These are phyloP conservation scores for Fusarium aywerte DNA, from an alignment of 2,329 filamentous ascomycete species.

Conservation along the genomic window DNA sequence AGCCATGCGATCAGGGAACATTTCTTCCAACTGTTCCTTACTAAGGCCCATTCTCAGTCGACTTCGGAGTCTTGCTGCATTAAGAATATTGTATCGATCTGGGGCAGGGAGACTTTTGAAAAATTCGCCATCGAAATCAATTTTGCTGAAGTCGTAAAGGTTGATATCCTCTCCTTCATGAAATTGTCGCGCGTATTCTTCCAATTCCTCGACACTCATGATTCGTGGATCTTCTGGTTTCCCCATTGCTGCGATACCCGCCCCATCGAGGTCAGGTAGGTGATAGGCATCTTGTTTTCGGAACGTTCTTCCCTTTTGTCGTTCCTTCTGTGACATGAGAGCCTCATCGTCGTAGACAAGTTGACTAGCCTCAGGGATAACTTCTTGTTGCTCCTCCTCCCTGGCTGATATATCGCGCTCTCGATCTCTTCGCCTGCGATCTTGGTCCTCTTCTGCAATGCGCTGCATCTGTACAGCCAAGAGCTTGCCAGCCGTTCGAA, in stretches of 20 bases:
- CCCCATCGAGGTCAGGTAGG: conserved; percentile 83
- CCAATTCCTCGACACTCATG: conserved; percentile 94
- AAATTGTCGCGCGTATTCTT: conserved; percentile 93
- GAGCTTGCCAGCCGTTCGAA: conserved; percentile 88
- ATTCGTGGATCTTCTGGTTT: conserved; percentile 92
- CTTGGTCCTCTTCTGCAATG: conserved; percentile 84
- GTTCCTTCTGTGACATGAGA: conserved; percentile 81
- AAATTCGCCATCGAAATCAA: conserved; percentile 96
- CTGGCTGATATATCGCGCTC: conserved; percentile 57
- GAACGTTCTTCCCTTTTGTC: conserved; percentile 79
- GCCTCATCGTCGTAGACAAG: conserved; percentile 93
- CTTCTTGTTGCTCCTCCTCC: conserved; percentile 67
- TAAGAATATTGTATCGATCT: conserved; percentile 97
- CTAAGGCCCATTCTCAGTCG: conserved; percentile 94
- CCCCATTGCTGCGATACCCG: conserved; percentile 84
- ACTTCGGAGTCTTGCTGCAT: conserved; percentile 88
- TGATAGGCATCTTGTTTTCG: conserved; percentile 95
- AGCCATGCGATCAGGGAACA: conserved; percentile 98
- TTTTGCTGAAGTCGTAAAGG: conserved; percentile 96
- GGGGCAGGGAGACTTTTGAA: conserved; percentile 89
- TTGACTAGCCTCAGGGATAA: conserved; percentile 72
- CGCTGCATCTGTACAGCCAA: conserved; percentile 95
- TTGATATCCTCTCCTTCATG: conserved; percentile 91
- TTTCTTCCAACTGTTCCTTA: conserved; percentile 93
- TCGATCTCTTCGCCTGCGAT: conserved; percentile 65